Base-by-base conservation (phyloP, 1,139 yeast genomes). In the Nakaseomyces nivariensis region DNA sequence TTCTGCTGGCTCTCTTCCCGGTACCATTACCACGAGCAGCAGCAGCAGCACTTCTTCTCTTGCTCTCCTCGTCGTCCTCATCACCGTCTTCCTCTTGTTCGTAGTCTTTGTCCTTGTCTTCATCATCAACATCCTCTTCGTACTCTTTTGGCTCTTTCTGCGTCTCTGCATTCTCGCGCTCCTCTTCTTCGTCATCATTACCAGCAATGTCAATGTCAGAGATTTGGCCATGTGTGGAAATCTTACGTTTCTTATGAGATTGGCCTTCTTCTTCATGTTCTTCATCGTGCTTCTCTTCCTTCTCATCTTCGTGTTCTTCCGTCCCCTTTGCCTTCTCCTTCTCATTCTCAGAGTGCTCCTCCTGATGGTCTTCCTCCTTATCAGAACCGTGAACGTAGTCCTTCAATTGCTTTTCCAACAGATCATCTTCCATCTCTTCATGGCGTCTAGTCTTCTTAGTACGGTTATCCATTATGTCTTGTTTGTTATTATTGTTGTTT, bases 41-140 rank as follows among this genome's bases (percentile, higher is more conserved):
- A 6, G 36, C 36, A 10, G 36, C 36, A n/a, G 13, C 36, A 13
- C 9, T 17, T 36, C 38, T 36, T 17, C 25, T 36, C 38, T 36
- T 36, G 13, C 48, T 50, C 8, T 52, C 48, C 37, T 48, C 45
- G 3, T 49, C 61, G 13, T 45, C 38, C 25, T 36, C 42, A 36
- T 27, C 33, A 11, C 5, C 47, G 5, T 34, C 42, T 9, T 27
- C 57, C 47, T 46, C 45, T 31, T 49, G 50, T 26, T 52, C 48
- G 42, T 25, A 38, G 31, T 48, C 54, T 40, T 52, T 50, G 37
- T 48, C 51, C 48, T 50, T 48, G 11, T 52, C 62, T 56, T 33
- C 36, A n/a, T 33, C 50, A 6, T 67, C 68, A 17, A 67, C 70
- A 5, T 70, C 70, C 22, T 47, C 58, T 10, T 58, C 57, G 37